Percentiles rank a stretch among this genome's conserved stretches.
Conservation (phyloP, 2,329 filamentous ascomycete genomes). For the Aspergillus bombycis region DNA sequence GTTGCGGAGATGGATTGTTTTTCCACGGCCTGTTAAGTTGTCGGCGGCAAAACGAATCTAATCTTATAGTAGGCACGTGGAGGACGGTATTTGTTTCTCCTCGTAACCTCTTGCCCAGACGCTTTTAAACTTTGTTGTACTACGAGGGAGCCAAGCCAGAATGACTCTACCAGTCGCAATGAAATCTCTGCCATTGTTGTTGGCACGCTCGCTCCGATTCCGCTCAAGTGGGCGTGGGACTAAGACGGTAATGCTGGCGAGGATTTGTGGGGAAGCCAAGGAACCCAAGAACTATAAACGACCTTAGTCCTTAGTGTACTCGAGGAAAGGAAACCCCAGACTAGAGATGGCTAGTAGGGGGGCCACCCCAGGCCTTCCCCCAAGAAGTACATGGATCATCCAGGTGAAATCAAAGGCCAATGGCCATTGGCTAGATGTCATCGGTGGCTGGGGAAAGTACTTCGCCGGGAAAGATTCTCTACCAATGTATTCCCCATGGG, state of each 20-base stretch:
- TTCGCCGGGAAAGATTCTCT: conserved; percentile 21
- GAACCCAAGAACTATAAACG: conserved; percentile 1
- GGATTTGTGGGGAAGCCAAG: conserved; percentile 12
- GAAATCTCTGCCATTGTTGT: conserved; percentile 10
- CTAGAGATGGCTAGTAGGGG: background rate
- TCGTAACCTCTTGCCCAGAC: background rate
- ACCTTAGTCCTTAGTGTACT: background rate
- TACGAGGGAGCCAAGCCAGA: background rate
- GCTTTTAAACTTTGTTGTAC: background rate
- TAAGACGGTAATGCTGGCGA: conserved; percentile 7
- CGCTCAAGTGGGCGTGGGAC: conserved; percentile 7
- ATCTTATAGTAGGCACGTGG: background rate
- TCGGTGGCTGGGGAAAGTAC: conserved; percentile 30
- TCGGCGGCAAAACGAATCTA: conserved; percentile 11
- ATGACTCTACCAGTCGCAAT: conserved; percentile 1
- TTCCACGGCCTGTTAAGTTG: conserved; percentile 9
- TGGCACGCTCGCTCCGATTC: conserved; percentile 12
- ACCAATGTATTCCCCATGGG: conserved; percentile 12
- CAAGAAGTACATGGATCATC: background rate
- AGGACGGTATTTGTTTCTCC: background rate
- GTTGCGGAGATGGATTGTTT: background rate
- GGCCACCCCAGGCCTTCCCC: background rate
- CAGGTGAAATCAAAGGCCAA: background rate
- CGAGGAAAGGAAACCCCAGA: background rate
- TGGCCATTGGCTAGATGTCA: background rate